phyloP scores from a whole-genome alignment of 441 rosid species.

The Hura crepitans region DNA sequence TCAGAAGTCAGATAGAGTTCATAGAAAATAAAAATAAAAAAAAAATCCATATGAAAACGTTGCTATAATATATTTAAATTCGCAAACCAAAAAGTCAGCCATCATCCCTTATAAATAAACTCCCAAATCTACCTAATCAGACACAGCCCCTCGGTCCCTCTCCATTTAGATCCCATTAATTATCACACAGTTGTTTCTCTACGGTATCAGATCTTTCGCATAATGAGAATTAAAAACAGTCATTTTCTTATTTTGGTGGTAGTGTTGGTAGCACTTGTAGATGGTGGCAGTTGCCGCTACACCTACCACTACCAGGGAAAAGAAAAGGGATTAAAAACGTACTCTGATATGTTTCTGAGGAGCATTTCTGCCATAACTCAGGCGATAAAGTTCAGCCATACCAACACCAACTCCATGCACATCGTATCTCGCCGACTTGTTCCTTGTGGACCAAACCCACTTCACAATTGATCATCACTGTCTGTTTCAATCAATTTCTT shows the following conservation, averaged over 20 bases:
- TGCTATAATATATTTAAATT: too few relatives aligned
- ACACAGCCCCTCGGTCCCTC: background rate
- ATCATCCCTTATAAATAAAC: constrained; percentile 10
- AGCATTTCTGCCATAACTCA: constrained; percentile 24
- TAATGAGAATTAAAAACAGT: constrained; percentile 22
- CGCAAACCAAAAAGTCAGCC: background rate
- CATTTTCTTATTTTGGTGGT: constrained; percentile 19
- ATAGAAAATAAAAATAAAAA: background rate
- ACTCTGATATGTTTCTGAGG: constrained; percentile 20
- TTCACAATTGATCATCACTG: constrained; percentile 33
- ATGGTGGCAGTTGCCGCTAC: constrained; percentile 22
- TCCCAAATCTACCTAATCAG: constrained; percentile 10
- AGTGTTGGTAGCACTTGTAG: constrained; percentile 24
- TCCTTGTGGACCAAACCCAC: constrained; percentile 42
- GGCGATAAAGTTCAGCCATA: constrained; percentile 16
- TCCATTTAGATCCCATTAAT: background rate
- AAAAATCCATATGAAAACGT: too few relatives aligned
- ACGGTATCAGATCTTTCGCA: background rate
- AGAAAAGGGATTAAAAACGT: constrained; percentile 16
- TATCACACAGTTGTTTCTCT: too few relatives aligned
- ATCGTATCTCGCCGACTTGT: constrained; percentile 33
- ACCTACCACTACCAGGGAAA: constrained; percentile 3
- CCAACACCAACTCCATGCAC: constrained; percentile 7
- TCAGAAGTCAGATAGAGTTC: constrained; percentile 1
- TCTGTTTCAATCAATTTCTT: background rate